Percentiles rank a stretch among this genome's conserved stretches.
These are phyloP conservation scores for Suillus spraguei DNA, from an alignment of 768 basidiomycete genomes.

Conservation along the genomic window DNA sequence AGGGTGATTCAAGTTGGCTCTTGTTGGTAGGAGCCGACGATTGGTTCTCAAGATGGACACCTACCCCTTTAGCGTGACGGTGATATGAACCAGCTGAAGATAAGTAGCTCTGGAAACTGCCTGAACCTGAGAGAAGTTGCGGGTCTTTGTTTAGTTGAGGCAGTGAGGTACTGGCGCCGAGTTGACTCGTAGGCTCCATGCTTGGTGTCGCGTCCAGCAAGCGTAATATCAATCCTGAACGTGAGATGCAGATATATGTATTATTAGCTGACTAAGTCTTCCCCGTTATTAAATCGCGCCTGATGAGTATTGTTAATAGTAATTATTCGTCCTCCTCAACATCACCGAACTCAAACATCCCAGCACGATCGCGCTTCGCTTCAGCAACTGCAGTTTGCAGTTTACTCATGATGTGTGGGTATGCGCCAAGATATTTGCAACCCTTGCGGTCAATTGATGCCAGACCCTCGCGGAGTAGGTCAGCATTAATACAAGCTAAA, in stretches of 20 bases:
- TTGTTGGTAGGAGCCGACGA: conserved; percentile 10
- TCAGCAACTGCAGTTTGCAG: conserved; percentile 59
- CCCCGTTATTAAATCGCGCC: not conserved
- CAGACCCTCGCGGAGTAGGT: conserved; percentile 86
- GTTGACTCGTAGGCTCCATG: not conserved
- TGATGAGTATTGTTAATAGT: conserved; percentile 1
- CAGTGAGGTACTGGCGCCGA: conserved; percentile 1
- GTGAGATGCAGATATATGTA: not conserved
- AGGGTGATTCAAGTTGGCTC: conserved; percentile 9
- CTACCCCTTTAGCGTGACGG: conserved; percentile 30
- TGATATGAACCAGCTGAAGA: conserved; percentile 45
- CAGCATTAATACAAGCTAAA: conserved; percentile 82
- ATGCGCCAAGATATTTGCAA: conserved; percentile 70
- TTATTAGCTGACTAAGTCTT: conserved; percentile 8
- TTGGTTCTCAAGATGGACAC: conserved; percentile 19
- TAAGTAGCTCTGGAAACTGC: conserved; percentile 49
- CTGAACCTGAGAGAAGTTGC: conserved; percentile 29
- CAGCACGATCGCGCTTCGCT: conserved; percentile 75
- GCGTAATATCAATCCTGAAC: not conserved
- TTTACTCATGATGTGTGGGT: conserved; percentile 67
- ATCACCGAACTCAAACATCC: conserved; percentile 94
- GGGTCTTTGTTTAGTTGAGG: not conserved
- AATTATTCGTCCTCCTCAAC: conserved; percentile 75
- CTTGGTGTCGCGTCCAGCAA: not conserved
- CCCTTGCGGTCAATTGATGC: conserved; percentile 78